These are phyloP conservation scores for Scalesia atractyloides DNA, from an alignment of 129 eudicot species.

Conservation along the genomic window DNA sequence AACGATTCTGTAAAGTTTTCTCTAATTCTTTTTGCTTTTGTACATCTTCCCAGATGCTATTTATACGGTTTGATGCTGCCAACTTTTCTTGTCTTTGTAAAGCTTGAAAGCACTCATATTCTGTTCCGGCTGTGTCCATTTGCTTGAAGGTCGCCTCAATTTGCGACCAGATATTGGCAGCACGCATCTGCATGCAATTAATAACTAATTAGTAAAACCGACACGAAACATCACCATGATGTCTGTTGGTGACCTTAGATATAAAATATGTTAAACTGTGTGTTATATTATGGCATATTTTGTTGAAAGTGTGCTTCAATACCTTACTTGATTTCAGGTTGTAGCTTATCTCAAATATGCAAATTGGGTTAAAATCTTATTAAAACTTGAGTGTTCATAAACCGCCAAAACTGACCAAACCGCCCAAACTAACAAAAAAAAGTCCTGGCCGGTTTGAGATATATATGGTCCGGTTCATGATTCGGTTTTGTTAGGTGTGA, in stretches of 20 bases:
- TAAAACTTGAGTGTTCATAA: not conserved
- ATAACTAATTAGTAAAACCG: conserved; percentile 11
- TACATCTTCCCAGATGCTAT: conserved; percentile 84
- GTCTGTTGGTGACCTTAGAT: not conserved
- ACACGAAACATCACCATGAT: not conserved
- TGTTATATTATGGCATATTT: not conserved
- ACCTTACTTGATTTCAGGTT: not conserved
- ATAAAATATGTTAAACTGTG: not conserved
- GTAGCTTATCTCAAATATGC: not conserved
- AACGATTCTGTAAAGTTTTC: conserved; percentile 67
- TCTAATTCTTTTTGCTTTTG: conserved; percentile 95
- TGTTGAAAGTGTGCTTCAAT: not conserved
- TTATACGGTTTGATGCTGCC: conserved; percentile 77
- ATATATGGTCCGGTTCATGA: too few species aligned
- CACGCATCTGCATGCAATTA: conserved; percentile 55
- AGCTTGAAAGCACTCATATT: conserved; percentile 85
- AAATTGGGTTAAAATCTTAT: not conserved
- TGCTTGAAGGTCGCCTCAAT: conserved; percentile 84
- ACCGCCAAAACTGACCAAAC: too few species aligned
- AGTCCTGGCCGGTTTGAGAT: too few species aligned
- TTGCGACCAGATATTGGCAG: conserved; percentile 73
- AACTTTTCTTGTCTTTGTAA: conserved; percentile 78
- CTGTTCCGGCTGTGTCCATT: conserved; percentile 96
- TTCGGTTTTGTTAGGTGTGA: too few species aligned
- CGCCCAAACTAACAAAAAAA: too few species aligned